Percentiles rank a stretch among this genome's conserved stretches.
These are phyloP conservation scores for Ceratocystis eucalypticola DNA, from an alignment of 2,329 filamentous ascomycete species.

Conservation along the genomic window DNA sequence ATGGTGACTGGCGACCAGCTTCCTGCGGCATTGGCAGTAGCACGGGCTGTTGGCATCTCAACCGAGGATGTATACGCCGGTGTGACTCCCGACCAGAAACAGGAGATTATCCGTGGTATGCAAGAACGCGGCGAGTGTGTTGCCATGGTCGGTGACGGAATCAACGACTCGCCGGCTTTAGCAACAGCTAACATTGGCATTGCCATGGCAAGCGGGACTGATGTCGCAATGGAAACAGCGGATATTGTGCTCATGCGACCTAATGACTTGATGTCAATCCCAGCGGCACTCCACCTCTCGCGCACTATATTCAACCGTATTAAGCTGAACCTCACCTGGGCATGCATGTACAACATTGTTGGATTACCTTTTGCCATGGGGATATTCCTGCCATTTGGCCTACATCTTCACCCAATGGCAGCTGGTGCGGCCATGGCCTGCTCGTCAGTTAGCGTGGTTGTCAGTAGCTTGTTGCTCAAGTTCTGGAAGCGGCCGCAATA, in stretches of 20 bases:
- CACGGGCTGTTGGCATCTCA: constrained; percentile 67
- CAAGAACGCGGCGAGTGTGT: constrained; percentile 64
- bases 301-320: constrained; percentile 81
- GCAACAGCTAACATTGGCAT: constrained; percentile 89
- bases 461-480: constrained; percentile 69
- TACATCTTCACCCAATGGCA: constrained; percentile 82
- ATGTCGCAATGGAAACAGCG: constrained; percentile 94
- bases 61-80: constrained; percentile 65
- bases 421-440: constrained; percentile 89
- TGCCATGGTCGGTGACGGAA: constrained; percentile 95
- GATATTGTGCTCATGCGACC: constrained; percentile 92
- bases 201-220: constrained; percentile 80
- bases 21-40: constrained; percentile 72
- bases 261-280: constrained; percentile 84
- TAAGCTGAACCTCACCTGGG: constrained; percentile 85
- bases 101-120: constrained; percentile 64
- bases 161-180: constrained; percentile 93
- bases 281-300: constrained; percentile 68
- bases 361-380: constrained; percentile 96
- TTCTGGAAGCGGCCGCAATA: constrained; percentile 73
- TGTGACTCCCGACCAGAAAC: constrained; percentile 85
- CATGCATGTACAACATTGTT: constrained; percentile 81
- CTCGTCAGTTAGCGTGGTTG: constrained; percentile 80
- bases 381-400: constrained; percentile 77
- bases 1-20: constrained; percentile 90